Conservation (phyloP, 257 asterid genomes). For the Scutellaria barbata region DNA sequence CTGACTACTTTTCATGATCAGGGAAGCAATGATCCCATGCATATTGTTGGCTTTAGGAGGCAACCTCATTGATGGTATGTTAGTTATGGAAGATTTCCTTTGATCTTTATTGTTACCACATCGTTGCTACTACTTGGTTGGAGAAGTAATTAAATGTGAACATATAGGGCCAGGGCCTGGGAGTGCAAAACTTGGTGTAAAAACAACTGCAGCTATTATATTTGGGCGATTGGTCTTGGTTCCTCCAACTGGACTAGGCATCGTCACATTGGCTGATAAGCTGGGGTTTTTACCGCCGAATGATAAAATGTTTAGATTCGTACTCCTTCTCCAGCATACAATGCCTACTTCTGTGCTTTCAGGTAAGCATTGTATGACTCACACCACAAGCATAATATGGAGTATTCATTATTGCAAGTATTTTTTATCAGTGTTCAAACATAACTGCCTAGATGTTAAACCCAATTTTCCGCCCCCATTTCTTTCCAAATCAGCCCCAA, state of each 20-base stretch:
- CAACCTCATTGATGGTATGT: conserved; percentile 89
- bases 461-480: too few relatives aligned
- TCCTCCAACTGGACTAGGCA: conserved; percentile 87
- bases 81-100: conserved; percentile 15
- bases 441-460: too few relatives aligned
- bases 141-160: conserved; percentile 23
- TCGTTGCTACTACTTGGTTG: neutral
- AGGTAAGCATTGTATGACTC: conserved; percentile 49
- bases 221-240: conserved; percentile 83
- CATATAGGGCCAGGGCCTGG: conserved; percentile 91
- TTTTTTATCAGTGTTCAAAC: too few relatives aligned
- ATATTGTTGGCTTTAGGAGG: conserved; percentile 98
- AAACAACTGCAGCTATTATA: conserved; percentile 85
- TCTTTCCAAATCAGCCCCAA: too few relatives aligned
- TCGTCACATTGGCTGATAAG: conserved; percentile 88
- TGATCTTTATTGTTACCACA: conserved; percentile 7
- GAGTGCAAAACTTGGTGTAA: conserved; percentile 76
- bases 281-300: conserved; percentile 86
- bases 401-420: too few relatives aligned
- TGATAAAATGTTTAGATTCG: conserved; percentile 95
- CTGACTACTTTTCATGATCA: conserved; percentile 44
- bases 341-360: conserved; percentile 99
- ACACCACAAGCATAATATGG: conserved; percentile 4
- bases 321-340: conserved; percentile 93
- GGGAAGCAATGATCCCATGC: conserved; percentile 99